Conservation (phyloP, 139 green algal genomes). For the Volvox africanus region DNA sequence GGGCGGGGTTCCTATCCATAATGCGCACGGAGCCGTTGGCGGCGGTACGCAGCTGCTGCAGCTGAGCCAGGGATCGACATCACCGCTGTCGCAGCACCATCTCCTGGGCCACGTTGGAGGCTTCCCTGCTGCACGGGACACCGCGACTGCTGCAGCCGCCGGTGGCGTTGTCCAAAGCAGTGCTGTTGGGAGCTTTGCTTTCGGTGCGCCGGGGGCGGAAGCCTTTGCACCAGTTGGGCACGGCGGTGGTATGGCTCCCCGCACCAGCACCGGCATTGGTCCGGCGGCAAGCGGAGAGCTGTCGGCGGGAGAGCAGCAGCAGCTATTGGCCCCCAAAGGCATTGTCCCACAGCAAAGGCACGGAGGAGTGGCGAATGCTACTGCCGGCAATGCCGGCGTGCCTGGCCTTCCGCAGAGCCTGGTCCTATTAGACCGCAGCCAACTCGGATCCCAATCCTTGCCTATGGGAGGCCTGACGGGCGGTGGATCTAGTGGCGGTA, state of each 20-base stretch:
- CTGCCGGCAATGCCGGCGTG: background rate
- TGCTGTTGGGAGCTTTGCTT: slow-evolving; percentile 25
- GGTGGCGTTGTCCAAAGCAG: background rate
- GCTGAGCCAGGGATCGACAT: background rate
- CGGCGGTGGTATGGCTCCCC: background rate
- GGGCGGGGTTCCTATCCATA: background rate
- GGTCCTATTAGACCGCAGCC: background rate
- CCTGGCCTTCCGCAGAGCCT: background rate
- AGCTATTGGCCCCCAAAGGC: background rate
- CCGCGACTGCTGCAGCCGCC: no score
- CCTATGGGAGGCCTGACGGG: background rate
- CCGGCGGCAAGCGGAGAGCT: background rate
- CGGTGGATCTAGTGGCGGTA: background rate
- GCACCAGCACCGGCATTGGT: background rate
- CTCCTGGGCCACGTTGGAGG: background rate
- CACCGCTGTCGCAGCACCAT: background rate
- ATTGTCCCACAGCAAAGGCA: background rate
- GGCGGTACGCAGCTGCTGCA: slow-evolving; percentile 2
- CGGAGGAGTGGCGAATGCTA: background rate
- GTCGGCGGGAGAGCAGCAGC: background rate
- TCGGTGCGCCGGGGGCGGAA: slow-evolving; percentile 28
- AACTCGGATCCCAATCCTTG: background rate
- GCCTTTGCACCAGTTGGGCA: slow-evolving; percentile 8
- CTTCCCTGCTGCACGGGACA: no score
- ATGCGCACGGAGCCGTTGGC: background rate